A percentile compares a stretch with the other conserved stretches of the same genome.
These are phyloP conservation scores for Cymbidium sinense DNA, from an alignment of 106 monocot genomes.

Conservation along the genomic window DNA sequence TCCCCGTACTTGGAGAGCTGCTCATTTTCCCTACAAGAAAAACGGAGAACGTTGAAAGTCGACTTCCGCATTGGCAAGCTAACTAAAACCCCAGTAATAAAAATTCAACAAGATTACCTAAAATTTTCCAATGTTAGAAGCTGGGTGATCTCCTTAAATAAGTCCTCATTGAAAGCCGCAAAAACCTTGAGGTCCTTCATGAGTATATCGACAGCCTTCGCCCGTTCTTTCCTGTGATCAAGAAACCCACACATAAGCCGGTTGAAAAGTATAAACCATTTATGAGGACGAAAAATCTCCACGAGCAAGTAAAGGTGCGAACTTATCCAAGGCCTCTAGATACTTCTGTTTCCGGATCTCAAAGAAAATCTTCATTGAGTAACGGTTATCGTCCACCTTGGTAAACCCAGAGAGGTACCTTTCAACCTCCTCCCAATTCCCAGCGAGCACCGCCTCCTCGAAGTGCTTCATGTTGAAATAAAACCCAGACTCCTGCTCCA, in stretches of 20 bases:
- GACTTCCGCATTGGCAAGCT: not conserved
- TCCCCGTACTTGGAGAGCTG: conserved; percentile 63
- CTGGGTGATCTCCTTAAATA: conserved; percentile 60
- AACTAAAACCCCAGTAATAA: not conserved
- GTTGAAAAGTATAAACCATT: not conserved
- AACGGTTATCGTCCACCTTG: conserved; percentile 53
- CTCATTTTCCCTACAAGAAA: conserved; percentile 39
- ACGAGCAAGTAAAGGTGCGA: not conserved
- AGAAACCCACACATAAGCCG: not conserved
- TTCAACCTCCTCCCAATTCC: conserved; percentile 52
- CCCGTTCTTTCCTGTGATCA: conserved; percentile 36
- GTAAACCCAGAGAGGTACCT: conserved; percentile 51
- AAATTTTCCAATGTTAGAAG: conserved; percentile 46
- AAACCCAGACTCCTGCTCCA: conserved; percentile 61
- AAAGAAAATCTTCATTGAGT: conserved; percentile 59
- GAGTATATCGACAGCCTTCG: conserved; percentile 52
- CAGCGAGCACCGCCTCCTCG: conserved; percentile 34
- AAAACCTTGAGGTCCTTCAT: conserved; percentile 59
- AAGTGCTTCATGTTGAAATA: conserved; percentile 65
- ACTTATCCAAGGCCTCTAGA: conserved; percentile 56
- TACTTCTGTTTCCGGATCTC: conserved; percentile 63
- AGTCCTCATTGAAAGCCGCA: conserved; percentile 40
- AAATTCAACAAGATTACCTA: conserved; percentile 12
- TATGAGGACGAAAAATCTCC: not conserved
- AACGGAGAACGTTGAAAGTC: not conserved